These are phyloP conservation scores for Grigorovia jiainica DNA, from an alignment of 805 yeast species.

Conservation along the genomic window DNA sequence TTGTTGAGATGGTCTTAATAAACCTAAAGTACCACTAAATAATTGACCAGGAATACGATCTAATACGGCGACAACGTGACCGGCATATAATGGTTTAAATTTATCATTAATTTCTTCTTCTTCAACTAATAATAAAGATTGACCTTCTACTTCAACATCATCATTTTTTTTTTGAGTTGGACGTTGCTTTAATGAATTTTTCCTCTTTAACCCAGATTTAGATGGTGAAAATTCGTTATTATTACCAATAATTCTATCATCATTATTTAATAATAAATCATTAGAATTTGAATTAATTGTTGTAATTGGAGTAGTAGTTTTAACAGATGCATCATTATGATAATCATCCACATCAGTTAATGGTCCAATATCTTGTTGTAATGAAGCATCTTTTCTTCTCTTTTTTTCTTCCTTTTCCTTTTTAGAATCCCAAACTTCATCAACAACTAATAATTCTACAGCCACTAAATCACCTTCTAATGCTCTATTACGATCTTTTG, in stretches of 20 bases:
- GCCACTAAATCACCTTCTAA: conserved; percentile 96
- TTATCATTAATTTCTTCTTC: conserved; percentile 94
- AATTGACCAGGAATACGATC: conserved; percentile 96
- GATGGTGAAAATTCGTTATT: conserved; percentile 32
- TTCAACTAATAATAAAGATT: conserved; percentile 79
- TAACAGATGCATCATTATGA: conserved; percentile 71
- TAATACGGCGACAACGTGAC: conserved; percentile 95
- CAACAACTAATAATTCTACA: conserved; percentile 85
- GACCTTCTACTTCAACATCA: conserved; percentile 98
- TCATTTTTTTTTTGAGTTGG: conserved; percentile 97
- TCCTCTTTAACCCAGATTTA: conserved; percentile 40
- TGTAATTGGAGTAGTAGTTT: conserved; percentile 30
- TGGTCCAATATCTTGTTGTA: conserved; percentile 30
- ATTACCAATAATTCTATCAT: not conserved
- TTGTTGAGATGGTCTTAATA: conserved; percentile 91
- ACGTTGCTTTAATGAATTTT: conserved; percentile 86
- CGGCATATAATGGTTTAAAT: conserved; percentile 88
- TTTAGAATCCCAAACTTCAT: conserved; percentile 95
- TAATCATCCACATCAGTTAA: conserved; percentile 49
- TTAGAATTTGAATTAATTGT: conserved; percentile 19
- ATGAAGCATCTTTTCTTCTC: conserved; percentile 62
- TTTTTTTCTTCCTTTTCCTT: conserved; percentile 96
- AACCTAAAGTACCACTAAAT: conserved; percentile 88
- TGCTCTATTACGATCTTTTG: conserved; percentile 96
- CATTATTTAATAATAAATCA: conserved; percentile 11